Percentiles rank a stretch among this genome's conserved stretches.
phyloP scores from a whole-genome alignment of 1,139 yeast genomes.

The Scheffersomyces titani region DNA sequence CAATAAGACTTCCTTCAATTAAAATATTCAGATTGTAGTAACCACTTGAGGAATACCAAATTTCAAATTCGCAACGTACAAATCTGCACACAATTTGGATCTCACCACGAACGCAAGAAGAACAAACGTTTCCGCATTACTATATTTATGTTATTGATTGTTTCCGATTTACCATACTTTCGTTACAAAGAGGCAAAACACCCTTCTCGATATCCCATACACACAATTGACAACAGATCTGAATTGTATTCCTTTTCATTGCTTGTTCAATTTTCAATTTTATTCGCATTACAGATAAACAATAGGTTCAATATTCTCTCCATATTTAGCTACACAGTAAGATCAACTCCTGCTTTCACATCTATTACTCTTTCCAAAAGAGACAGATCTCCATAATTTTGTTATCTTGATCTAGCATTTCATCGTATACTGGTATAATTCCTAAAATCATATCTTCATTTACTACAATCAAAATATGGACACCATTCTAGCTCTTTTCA shows the following conservation, averaged over 20 bases:
- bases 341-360: not conserved
- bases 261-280: not conserved
- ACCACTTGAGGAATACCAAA: not conserved
- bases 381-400: not conserved
- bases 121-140: not conserved
- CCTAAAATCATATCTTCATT: too few relatives aligned
- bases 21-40: too few relatives aligned
- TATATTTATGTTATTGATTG: not conserved
- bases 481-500: conserved; percentile 21
- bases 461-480: conserved; percentile 24
- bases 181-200: not conserved
- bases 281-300: not conserved
- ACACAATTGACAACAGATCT: not conserved
- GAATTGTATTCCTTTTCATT: not conserved
- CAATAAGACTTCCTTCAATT: too few relatives aligned
- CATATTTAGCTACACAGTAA: not conserved
- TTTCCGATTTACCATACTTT: not conserved
- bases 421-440: not conserved
- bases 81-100: not conserved
- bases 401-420: not conserved
- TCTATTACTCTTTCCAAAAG: not conserved
- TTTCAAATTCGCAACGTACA: not conserved
- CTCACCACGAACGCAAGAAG: not conserved
- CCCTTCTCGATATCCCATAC: not conserved
- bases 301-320: not conserved